A percentile compares a stretch with the other conserved stretches of the same genome.
Conservation (phyloP, 2,329 filamentous ascomycete genomes). For the Diaporthe humulicola region DNA sequence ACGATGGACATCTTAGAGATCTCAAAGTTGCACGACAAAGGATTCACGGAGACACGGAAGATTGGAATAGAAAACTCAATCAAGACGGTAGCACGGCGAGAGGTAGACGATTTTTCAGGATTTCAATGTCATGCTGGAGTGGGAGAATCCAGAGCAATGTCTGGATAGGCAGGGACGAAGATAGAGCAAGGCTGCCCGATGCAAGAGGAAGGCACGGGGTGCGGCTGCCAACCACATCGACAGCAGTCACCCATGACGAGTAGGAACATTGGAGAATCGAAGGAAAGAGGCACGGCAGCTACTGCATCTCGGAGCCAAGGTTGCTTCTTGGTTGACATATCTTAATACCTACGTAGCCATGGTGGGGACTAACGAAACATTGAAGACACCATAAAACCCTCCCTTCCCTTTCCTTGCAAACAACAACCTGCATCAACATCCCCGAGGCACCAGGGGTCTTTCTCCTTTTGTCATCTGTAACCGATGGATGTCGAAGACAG, state of each 20-base stretch:
- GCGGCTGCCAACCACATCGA: background rate
- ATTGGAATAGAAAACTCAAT: background rate
- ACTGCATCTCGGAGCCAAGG: background rate
- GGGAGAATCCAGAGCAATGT: background rate
- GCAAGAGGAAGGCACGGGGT: too few relatives aligned
- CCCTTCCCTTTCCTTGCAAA: background rate
- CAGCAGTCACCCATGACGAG: background rate
- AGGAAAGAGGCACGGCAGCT: background rate
- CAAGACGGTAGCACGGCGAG: background rate
- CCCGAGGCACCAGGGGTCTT: background rate
- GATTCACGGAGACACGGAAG: background rate
- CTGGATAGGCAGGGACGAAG: background rate
- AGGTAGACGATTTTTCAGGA: background rate
- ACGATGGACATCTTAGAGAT: constrained; percentile 61
- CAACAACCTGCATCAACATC: background rate
- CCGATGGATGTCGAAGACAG: background rate
- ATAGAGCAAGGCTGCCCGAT: background rate
- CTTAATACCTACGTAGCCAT: too few relatives aligned
- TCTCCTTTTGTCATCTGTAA: background rate
- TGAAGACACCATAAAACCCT: background rate
- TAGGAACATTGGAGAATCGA: background rate
- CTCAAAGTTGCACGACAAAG: background rate
- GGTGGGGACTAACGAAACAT: too few relatives aligned
- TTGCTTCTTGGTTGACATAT: too few relatives aligned
- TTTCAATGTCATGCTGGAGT: background rate